These are phyloP conservation scores for Fusarium transvaalense DNA, from an alignment of 2,329 filamentous ascomycete genomes.

Conservation along the genomic window DNA sequence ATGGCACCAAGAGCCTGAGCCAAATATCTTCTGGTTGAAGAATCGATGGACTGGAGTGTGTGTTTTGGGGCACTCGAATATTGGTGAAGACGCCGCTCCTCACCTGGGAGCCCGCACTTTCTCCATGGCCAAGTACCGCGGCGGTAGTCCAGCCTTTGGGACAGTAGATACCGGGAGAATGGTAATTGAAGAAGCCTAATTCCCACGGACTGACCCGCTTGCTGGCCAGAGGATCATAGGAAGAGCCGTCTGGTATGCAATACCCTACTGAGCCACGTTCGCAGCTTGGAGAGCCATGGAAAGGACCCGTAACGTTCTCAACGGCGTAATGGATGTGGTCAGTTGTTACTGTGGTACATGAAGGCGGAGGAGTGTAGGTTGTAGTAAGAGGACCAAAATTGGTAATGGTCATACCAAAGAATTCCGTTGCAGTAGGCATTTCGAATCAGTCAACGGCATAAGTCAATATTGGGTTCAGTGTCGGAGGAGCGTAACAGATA, in stretches of 20 bases:
- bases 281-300: slow-evolving; percentile 25
- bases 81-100: slow-evolving; percentile 28
- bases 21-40: slow-evolving; percentile 4
- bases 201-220: background rate
- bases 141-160: slow-evolving; percentile 46
- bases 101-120: background rate
- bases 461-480: background rate
- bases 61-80: background rate
- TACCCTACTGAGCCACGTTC: slow-evolving; percentile 4
- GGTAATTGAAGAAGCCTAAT: slow-evolving; percentile 32
- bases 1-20: slow-evolving; percentile 18
- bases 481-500: background rate
- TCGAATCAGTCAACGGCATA: background rate
- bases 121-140: slow-evolving; percentile 26
- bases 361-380: slow-evolving; percentile 45
- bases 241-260: slow-evolving; percentile 42
- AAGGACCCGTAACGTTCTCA: background rate
- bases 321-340: slow-evolving; percentile 14
- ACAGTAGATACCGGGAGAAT: slow-evolving; percentile 45
- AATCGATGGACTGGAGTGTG: no score
- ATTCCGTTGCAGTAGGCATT: slow-evolving; percentile 46
- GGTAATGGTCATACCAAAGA: slow-evolving; percentile 41
- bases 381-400: slow-evolving; percentile 51
- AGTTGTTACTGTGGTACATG: slow-evolving; percentile 36
- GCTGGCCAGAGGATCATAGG: slow-evolving; percentile 18